phyloP scores from a whole-genome alignment of 192 early-diverging fungal species.

The Lunasporangiospora selenospora region DNA sequence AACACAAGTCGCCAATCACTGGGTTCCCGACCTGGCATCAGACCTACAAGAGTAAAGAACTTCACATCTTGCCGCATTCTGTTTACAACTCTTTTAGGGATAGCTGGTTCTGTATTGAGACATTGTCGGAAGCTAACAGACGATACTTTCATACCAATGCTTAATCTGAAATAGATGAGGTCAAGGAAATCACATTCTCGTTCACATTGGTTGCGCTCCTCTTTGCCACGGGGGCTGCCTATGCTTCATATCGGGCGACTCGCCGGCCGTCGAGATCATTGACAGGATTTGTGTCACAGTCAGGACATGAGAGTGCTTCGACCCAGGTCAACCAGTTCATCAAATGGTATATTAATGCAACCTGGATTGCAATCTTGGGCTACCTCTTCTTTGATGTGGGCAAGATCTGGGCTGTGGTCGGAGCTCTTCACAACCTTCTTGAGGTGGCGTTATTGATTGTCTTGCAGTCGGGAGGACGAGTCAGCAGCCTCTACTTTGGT shows the following conservation, averaged over 20 bases:
- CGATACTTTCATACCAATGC: no score
- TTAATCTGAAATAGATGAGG: constrained; percentile 24
- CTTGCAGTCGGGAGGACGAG: constrained; percentile 43
- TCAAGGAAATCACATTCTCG: constrained; percentile 27
- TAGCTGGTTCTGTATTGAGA: no score
- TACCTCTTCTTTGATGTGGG: constrained; percentile 50
- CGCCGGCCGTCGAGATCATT: constrained; percentile 29
- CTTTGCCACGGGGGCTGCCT: constrained; percentile 20
- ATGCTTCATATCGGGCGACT: constrained; percentile 16
- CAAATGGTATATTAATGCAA: constrained; percentile 33
- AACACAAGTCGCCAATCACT: constrained; percentile 26
- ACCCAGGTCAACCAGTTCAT: constrained; percentile 41
- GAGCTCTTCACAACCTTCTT: constrained; percentile 48
- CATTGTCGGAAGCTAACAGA: no score
- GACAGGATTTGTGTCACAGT: constrained; percentile 31
- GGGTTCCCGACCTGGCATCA: constrained; percentile 44
- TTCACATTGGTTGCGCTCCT: constrained; percentile 32
- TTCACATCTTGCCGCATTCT: no score
- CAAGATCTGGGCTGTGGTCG: constrained; percentile 50
- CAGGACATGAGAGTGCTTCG: constrained; percentile 31
- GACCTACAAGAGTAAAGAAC: constrained; percentile 26
- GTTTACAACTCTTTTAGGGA: no score
- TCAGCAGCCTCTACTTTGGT: constrained; percentile 35
- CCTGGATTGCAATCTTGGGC: constrained; percentile 23
- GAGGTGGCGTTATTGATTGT: constrained; percentile 50